Evolutionary conservation across 108 stramenopile genomes (phyloP), one percentile per base, ranked within the genome.

Genomic region (Schizochytrium sp.): DNA sequence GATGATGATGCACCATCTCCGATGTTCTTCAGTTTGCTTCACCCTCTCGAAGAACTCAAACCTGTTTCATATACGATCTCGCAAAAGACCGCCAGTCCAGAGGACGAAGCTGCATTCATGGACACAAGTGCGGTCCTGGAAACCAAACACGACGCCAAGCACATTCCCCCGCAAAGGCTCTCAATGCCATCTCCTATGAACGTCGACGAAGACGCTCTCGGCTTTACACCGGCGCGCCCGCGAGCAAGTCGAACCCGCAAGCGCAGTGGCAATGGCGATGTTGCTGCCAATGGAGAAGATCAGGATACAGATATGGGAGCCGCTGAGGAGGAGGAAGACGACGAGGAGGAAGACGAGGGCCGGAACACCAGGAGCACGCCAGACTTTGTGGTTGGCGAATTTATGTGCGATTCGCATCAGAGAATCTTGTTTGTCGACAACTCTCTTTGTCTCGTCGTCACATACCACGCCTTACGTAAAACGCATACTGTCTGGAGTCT

Each of bases 41-140:
- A 87, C 23, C 87, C 57, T 6, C 58, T 87, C 41, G 57, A 87
- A 58, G 87, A 87, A 29, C 87, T 87, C 87, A 87, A 87, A 58
- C 87, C 87, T 18, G 87, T 87, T 25, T 57, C 87, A 6, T 57
- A 87, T 58, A 58, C 58, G 5, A 87, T 83, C 18, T 28, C 76
- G 12, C 45, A 83, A 12, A 18, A 53, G 6, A 28, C 18, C n/a
- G 45, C n/a, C 28, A 23, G 51, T 34, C 14, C 76, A 8, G 28
- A 53, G 25, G 63, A 41, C 25, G 63, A 23, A 14, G 18, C 63
- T 5, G 18, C 5, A 6, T 28, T 69, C 55, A 57, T 57, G 55
- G 55, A 57, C 55, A 57, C 55, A 8, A 16, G 55, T 16, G 16
- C 55, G 14, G 16, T 57, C 14, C 55, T 14, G 14, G 55, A 57